Base-by-base conservation (phyloP, 2,329 filamentous ascomycete species). In the Juglanconis oblonga region DNA sequence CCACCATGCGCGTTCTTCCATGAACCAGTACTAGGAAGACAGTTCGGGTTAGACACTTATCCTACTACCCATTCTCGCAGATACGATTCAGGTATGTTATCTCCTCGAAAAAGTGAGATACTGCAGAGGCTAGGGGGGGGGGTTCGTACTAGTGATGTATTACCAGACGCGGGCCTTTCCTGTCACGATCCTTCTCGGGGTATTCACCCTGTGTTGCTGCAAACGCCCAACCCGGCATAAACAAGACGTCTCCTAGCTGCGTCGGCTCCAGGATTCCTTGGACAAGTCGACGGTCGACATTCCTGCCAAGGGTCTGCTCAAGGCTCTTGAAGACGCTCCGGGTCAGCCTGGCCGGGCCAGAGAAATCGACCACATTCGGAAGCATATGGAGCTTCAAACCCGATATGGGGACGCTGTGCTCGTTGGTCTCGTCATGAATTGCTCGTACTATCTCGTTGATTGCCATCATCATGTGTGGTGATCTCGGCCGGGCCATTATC, bases 161-260 rank as follows among this genome's bases (percentile, higher is more conserved):
- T 29, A 67, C 64, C 53, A 68, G 56, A 7, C 49, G 32, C 3
- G 61, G 60, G 2, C 54, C 58, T 13, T 64, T n/a, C 9, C 14
- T 24, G 14, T 47, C 44, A 17, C 44, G 9, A 1, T 63, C 52
- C 10, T 40, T 36, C 31, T 62, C 57, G 7, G 51, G 45, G 38
- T 68, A 69, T 4, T 10, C 44, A n/a, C 67, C 67, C 35, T 55
- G 38, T 4, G 51, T 52, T 6, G 59, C 58, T 24, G 66, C 63
- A 52, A 68, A 65, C 2, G 66, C 48, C 29, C 55, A 67, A 1
- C 64, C 65, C 4, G 66, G 67, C 10, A 67, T 47, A 7, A 68
- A 52, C 44, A 68, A 36, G 2, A 66, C 58, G 49, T 67, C 65
- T 13, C 62, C 67, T 5, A 63, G 48, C 44, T 67, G 47, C 50